Evolutionary conservation across 805 yeast species (phyloP).

Genomic region (Diddensiella transvaalensis): DNA sequence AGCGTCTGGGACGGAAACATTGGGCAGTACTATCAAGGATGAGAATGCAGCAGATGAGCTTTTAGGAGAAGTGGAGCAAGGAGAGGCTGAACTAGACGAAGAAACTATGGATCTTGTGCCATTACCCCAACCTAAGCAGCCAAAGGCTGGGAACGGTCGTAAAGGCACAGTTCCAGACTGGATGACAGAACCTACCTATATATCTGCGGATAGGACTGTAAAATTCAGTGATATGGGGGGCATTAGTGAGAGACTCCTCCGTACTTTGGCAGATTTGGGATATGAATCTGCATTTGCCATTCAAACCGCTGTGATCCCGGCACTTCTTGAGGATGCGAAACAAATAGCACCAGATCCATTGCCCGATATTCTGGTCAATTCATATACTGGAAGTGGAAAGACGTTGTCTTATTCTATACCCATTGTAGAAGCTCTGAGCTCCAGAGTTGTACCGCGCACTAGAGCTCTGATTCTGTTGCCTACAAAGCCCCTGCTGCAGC

Average conservation of each 20-base stretch:
- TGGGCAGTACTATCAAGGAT: too few relatives aligned
- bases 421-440: slow-evolving; percentile 61
- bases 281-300: slow-evolving; percentile 68
- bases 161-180: slow-evolving; percentile 37
- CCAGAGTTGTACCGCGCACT: slow-evolving; percentile 64
- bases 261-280: slow-evolving; percentile 46
- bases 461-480: slow-evolving; percentile 83
- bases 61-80: slow-evolving; percentile 19
- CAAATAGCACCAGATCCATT: slow-evolving; percentile 33
- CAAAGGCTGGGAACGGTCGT: slow-evolving; percentile 36
- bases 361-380: slow-evolving; percentile 76
- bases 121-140: slow-evolving; percentile 61
- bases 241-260: slow-evolving; percentile 35
- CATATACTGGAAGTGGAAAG: slow-evolving; percentile 95
- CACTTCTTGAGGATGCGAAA: slow-evolving; percentile 43
- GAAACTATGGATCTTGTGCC: slow-evolving; percentile 49
- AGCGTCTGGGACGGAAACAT: slow-evolving; percentile 3
- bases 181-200: slow-evolving; percentile 62
- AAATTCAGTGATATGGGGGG: slow-evolving; percentile 50
- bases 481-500: slow-evolving; percentile 80
- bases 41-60: background rate
- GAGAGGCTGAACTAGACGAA: slow-evolving; percentile 15
- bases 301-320: slow-evolving; percentile 64
- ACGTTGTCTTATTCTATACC: slow-evolving; percentile 88
- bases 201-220: slow-evolving; percentile 43